These are phyloP conservation scores for Cryptococcus deneoformans DNA, from an alignment of 1,284 basidiomycete species.

Conservation along the genomic window DNA sequence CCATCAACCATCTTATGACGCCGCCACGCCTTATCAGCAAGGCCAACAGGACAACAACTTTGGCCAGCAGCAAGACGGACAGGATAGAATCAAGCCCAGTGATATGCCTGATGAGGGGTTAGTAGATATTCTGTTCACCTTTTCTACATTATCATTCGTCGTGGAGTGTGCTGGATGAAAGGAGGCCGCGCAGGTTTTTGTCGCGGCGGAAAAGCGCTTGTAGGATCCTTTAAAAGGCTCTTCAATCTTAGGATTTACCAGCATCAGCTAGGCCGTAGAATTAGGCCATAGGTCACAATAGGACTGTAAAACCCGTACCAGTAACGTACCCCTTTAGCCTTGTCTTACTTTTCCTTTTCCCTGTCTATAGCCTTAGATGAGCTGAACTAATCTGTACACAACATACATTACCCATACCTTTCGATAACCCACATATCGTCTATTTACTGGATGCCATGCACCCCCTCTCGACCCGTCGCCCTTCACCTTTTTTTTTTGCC, in stretches of 20 bases:
- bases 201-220: not conserved
- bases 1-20: too few relatives aligned
- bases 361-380: slow-evolving; percentile 5
- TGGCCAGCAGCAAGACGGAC: slow-evolving; percentile 10
- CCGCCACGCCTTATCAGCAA: not conserved
- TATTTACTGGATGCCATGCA: slow-evolving; percentile 2
- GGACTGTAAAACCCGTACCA: not conserved
- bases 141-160: slow-evolving; percentile 11
- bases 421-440: slow-evolving; percentile 1
- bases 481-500: not conserved
- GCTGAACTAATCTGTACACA: slow-evolving; percentile 11
- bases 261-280: not conserved
- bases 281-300: slow-evolving; percentile 3
- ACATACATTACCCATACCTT: not conserved
- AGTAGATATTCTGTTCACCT: slow-evolving; percentile 7
- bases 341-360: not conserved
- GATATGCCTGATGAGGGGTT: slow-evolving; percentile 86
- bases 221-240: too few relatives aligned
- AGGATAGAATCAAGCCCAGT: slow-evolving; percentile 59
- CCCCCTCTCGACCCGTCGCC: not conserved
- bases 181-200: not conserved
- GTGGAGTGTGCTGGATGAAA: slow-evolving; percentile 1
- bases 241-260: too few relatives aligned
- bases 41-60: not conserved
- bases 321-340: slow-evolving; percentile 10